Evolutionary conservation across 139 green algal species (phyloP).

Genomic region (Chlamydomonas incerta): DNA sequence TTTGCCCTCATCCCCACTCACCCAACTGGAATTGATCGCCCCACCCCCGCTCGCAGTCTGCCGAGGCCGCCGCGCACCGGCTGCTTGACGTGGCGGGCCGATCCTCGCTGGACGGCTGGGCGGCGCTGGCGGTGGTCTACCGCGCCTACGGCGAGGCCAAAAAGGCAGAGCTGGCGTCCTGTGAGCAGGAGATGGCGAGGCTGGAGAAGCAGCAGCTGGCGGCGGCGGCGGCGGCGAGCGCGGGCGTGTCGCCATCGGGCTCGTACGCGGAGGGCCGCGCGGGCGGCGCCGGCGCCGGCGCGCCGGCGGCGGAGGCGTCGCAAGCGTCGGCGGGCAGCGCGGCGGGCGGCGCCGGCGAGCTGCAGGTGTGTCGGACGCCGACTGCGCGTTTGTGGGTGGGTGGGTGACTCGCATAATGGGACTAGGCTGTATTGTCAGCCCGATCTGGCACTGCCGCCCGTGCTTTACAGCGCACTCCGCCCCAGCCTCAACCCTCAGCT

Average conservation of each 20-base stretch:
- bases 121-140: slow-evolving; percentile 33
- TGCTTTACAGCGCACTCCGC: too few relatives aligned
- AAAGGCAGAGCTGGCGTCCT: slow-evolving; percentile 4
- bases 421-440: too few relatives aligned
- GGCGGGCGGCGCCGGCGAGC: background rate
- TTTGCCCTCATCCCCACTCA: too few relatives aligned
- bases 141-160: slow-evolving; percentile 30
- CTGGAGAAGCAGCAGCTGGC: slow-evolving; percentile 13
- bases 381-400: background rate
- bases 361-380: background rate
- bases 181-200: slow-evolving; percentile 40
- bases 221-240: slow-evolving; percentile 1
- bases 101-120: slow-evolving; percentile 16
- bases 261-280: background rate
- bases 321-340: too few relatives aligned
- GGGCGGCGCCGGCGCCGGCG: background rate
- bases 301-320: background rate
- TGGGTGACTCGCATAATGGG: too few relatives aligned
- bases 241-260: too few relatives aligned
- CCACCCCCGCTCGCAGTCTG: background rate
- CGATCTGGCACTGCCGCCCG: too few relatives aligned
- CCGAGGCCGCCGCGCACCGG: slow-evolving; percentile 39
- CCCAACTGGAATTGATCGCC: too few relatives aligned
- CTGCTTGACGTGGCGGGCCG: slow-evolving; percentile 13
- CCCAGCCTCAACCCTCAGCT: too few relatives aligned